Conservation (phyloP, 148 eudicot genomes). For the Talinum fruticosum region DNA sequence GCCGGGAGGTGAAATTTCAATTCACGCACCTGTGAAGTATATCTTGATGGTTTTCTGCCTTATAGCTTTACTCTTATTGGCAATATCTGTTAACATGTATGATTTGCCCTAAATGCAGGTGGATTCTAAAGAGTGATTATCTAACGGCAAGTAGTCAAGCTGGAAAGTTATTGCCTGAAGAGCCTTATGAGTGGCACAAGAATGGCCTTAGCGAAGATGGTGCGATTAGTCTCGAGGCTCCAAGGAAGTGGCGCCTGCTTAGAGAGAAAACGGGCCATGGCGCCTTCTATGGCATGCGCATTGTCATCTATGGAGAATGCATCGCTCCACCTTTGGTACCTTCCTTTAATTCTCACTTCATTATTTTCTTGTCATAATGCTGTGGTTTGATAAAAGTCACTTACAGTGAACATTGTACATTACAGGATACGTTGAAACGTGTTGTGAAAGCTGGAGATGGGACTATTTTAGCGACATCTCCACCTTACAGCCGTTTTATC, state of each 20-base stretch:
- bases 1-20: slow-evolving; percentile 74
- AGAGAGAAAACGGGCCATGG: slow-evolving; percentile 92
- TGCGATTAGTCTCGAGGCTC: slow-evolving; percentile 79
- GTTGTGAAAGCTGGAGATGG: slow-evolving; percentile 94
- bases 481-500: slow-evolving; percentile 88
- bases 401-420: neutral
- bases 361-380: neutral
- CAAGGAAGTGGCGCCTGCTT: slow-evolving; percentile 95
- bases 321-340: slow-evolving; percentile 89
- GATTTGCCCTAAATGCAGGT: slow-evolving; percentile 48
- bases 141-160: slow-evolving; percentile 67
- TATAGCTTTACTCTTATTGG: neutral
- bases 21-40: neutral
- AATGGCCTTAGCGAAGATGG: slow-evolving; percentile 82
- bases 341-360: neutral
- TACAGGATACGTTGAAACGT: slow-evolving; percentile 87
- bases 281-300: slow-evolving; percentile 80
- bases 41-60: neutral
- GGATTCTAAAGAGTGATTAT: slow-evolving; percentile 95
- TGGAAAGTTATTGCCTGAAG: slow-evolving; percentile 78
- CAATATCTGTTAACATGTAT: no score
- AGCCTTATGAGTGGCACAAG: slow-evolving; percentile 94
- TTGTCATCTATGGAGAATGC: slow-evolving; percentile 89
- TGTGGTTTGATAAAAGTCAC: no score
- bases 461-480: slow-evolving; percentile 90